Percentiles rank a stretch among this genome's conserved stretches.
Evolutionary conservation across 1,284 basidiomycete species (phyloP).

Genomic region (Trichosporon sp.): DNA sequence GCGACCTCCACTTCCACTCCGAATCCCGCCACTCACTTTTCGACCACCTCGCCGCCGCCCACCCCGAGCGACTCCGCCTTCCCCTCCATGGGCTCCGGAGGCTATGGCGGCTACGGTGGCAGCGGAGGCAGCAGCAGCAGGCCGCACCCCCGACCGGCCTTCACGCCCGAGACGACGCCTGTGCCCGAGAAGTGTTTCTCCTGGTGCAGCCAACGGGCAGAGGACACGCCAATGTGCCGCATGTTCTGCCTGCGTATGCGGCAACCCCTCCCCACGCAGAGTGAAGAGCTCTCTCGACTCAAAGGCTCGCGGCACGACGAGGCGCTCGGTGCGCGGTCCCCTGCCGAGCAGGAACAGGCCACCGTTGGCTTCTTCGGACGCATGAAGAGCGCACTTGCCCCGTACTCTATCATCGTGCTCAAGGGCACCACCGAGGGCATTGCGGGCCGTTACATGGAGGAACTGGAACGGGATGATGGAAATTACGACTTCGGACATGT

Average conservation of each 20-base stretch:
- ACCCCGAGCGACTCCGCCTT: not conserved
- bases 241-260: conserved; percentile 49
- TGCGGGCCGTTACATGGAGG: conserved; percentile 54
- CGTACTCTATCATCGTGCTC: conserved; percentile 49
- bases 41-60: not conserved
- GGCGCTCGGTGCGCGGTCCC: not conserved
- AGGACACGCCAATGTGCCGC: conserved; percentile 41
- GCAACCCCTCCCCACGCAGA: conserved; percentile 30
- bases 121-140: not conserved
- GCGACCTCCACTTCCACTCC: not conserved
- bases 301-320: conserved; percentile 28
- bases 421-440: conserved; percentile 50
- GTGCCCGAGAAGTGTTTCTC: conserved; percentile 50
- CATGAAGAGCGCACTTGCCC: conserved; percentile 35
- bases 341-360: not conserved
- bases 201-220: conserved; percentile 46
- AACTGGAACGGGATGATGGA: conserved; percentile 51
- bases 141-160: not conserved
- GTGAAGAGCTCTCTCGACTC: conserved; percentile 40
- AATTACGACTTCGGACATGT: conserved; percentile 46
- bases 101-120: not conserved
- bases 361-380: conserved; percentile 37
- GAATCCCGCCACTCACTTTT: conserved; percentile 4
- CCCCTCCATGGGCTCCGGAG: conserved; percentile 3
- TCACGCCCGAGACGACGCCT: conserved; percentile 17